Evolutionary conservation across 2,329 filamentous ascomycete genomes (phyloP).

Genomic region (Colletotrichum sp.): DNA sequence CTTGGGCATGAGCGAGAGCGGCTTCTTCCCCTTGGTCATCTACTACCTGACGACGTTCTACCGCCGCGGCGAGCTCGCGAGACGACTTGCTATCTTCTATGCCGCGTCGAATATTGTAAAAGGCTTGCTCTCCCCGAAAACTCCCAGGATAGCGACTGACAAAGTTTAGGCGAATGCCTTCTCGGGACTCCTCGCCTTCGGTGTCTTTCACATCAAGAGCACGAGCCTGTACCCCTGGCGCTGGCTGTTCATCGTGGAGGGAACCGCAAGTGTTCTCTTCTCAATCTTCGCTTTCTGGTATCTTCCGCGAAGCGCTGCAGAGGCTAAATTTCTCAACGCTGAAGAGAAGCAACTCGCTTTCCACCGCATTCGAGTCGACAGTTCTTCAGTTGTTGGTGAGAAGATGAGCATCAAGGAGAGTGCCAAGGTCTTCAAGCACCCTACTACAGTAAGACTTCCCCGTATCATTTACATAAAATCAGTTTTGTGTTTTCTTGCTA

Average conservation of each 20-base stretch:
- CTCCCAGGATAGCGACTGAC: background rate
- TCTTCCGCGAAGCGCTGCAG: slow-evolving; percentile 67
- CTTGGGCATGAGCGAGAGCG: slow-evolving; percentile 23
- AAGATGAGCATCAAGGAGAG: slow-evolving; percentile 56
- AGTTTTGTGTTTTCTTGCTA: background rate
- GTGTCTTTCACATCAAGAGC: slow-evolving; percentile 46
- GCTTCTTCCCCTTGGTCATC: slow-evolving; percentile 24
- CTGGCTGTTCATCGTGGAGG: slow-evolving; percentile 60
- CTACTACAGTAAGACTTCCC: slow-evolving; percentile 54
- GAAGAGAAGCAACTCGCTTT: slow-evolving; percentile 73
- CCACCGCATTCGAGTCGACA: slow-evolving; percentile 78
- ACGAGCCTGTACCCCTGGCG: slow-evolving; percentile 46
- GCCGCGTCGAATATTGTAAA: slow-evolving; percentile 23
- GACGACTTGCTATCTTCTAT: slow-evolving; percentile 22
- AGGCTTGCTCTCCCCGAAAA: background rate
- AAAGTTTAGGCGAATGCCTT: slow-evolving; percentile 2
- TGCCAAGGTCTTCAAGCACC: slow-evolving; percentile 55
- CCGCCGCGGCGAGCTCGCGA: slow-evolving; percentile 18
- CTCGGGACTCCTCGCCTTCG: slow-evolving; percentile 25
- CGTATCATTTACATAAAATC: too few relatives aligned
- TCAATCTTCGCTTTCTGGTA: slow-evolving; percentile 72
- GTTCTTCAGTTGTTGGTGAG: slow-evolving; percentile 65
- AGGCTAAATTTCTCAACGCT: slow-evolving; percentile 68
- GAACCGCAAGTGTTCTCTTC: slow-evolving; percentile 62
- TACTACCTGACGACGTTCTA: slow-evolving; percentile 25